A percentile compares a stretch with the other conserved stretches of the same genome.
Evolutionary conservation across 2,329 filamentous ascomycete species (phyloP).

Genomic region (Periglandula ipomoeae): DNA sequence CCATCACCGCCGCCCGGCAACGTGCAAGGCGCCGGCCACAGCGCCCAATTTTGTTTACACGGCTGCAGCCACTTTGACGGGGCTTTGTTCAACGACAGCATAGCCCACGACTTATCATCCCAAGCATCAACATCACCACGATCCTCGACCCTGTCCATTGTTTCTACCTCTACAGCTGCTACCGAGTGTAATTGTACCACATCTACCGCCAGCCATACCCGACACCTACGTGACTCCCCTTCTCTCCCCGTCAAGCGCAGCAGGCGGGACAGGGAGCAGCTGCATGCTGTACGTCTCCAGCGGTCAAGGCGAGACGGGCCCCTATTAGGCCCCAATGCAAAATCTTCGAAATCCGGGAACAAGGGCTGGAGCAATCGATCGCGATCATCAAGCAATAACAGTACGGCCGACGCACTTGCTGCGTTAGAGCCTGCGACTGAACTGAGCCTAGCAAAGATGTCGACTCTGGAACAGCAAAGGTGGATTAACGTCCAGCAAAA

Average conservation of each 20-base stretch:
- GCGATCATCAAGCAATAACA: constrained; percentile 22
- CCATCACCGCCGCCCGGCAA: constrained; percentile 27
- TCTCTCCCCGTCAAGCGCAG: constrained; percentile 6
- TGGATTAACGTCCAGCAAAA: constrained; percentile 88
- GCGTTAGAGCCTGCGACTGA: constrained; percentile 40
- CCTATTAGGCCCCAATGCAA: constrained; percentile 10
- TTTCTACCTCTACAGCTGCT: not conserved
- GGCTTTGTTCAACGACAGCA: constrained; percentile 16
- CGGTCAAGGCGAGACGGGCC: constrained; percentile 31
- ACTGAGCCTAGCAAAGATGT: constrained; percentile 48
- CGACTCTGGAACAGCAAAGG: constrained; percentile 53
- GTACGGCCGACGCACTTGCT: constrained; percentile 32
- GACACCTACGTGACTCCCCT: constrained; percentile 7
- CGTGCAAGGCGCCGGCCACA: constrained; percentile 24
- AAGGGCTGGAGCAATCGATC: constrained; percentile 23
- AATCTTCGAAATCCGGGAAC: constrained; percentile 5
- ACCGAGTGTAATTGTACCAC: not conserved
- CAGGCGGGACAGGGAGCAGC: constrained; percentile 36
- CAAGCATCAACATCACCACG: constrained; percentile 13
- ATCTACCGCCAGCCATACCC: constrained; percentile 11
- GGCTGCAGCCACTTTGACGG: constrained; percentile 12
- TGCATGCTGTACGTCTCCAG: constrained; percentile 40
- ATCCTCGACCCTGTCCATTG: constrained; percentile 1
- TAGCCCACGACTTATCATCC: constrained; percentile 14
- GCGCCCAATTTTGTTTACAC: constrained; percentile 37